Conservation (phyloP, 2,329 filamentous ascomycete species). For the Periconia macrospinosa region DNA sequence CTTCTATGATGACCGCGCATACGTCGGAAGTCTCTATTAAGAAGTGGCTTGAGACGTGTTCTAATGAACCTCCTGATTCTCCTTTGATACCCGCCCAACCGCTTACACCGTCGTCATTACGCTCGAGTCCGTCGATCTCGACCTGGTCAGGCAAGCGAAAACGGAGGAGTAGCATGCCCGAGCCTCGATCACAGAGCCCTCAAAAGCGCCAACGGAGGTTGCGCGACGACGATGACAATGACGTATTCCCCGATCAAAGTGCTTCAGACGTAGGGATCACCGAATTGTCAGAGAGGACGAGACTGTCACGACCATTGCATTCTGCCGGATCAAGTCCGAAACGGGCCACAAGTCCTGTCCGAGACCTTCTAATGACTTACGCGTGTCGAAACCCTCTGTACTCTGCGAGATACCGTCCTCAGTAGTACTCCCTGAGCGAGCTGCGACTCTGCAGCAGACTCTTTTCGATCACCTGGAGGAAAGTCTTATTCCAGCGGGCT, state of each 20-base stretch:
- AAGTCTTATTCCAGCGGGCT: too few species aligned
- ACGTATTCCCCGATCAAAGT: slow-evolving; percentile 1
- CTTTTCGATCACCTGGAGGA: too few species aligned
- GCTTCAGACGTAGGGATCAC: slow-evolving; percentile 1
- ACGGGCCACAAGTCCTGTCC: not conserved
- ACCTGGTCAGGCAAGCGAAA: not conserved
- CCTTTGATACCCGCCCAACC: not conserved
- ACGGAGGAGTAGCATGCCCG: not conserved
- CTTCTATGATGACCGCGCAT: not conserved
- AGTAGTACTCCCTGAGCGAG: too few species aligned
- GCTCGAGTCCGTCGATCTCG: not conserved
- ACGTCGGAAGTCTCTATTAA: not conserved
- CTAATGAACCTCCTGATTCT: not conserved
- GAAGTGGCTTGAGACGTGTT: not conserved
- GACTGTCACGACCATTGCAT: not conserved
- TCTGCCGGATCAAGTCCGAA: slow-evolving; percentile 1
- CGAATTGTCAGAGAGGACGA: slow-evolving; percentile 1
- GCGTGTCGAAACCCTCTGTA: not conserved
- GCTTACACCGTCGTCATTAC: not conserved
- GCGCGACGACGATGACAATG: not conserved
- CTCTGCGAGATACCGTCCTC: too few species aligned
- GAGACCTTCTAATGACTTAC: slow-evolving; percentile 2
- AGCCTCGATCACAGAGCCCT: slow-evolving; percentile 1
- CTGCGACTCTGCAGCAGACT: too few species aligned
- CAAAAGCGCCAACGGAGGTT: slow-evolving; percentile 1